Percentiles rank a stretch among this genome's conserved stretches.
These are phyloP conservation scores for Puccinia triticina DNA, from an alignment of 1,284 basidiomycete species.

Conservation along the genomic window DNA sequence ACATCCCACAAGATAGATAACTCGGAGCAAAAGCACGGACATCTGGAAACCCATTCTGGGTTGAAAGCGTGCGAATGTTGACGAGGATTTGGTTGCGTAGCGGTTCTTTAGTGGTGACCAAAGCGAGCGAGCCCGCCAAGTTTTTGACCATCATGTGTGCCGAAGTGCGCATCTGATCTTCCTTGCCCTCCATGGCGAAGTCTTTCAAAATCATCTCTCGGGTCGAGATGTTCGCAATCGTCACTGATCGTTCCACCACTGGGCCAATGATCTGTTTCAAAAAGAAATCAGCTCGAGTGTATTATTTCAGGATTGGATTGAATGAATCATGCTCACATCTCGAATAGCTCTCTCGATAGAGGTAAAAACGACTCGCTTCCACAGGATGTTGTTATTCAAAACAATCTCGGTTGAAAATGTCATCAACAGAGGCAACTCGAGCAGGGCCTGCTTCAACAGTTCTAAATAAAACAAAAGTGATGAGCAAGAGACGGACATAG, in stretches of 20 bases:
- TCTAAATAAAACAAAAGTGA: conserved; percentile 56
- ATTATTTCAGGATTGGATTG: background rate
- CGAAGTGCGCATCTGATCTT: conserved; percentile 85
- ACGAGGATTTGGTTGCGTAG: conserved; percentile 88
- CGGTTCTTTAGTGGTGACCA: conserved; percentile 98
- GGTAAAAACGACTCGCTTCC: conserved; percentile 88
- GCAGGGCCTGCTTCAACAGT: conserved; percentile 71
- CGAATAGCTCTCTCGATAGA: conserved; percentile 93
- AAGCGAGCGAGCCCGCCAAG: conserved; percentile 89
- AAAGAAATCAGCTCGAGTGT: background rate
- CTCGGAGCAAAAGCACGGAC: background rate
- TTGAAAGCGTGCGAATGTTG: conserved; percentile 72
- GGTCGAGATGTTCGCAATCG: conserved; percentile 96
- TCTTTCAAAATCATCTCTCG: conserved; percentile 94
- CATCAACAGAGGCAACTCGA: conserved; percentile 72
- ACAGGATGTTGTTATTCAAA: conserved; percentile 75
- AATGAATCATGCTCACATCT: conserved; percentile 63
- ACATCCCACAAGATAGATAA: background rate
- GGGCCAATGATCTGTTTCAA: conserved; percentile 77
- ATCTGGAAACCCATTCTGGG: conserved; percentile 84
- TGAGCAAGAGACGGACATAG: background rate
- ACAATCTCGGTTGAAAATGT: conserved; percentile 71
- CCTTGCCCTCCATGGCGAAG: conserved; percentile 90
- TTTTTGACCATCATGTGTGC: conserved; percentile 97
- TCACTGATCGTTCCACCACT: conserved; percentile 98